Evolutionary conservation across 2,329 filamentous ascomycete genomes (phyloP), one percentile per base, ranked within the genome.

Genomic region (Paramyrothecium sp.): DNA sequence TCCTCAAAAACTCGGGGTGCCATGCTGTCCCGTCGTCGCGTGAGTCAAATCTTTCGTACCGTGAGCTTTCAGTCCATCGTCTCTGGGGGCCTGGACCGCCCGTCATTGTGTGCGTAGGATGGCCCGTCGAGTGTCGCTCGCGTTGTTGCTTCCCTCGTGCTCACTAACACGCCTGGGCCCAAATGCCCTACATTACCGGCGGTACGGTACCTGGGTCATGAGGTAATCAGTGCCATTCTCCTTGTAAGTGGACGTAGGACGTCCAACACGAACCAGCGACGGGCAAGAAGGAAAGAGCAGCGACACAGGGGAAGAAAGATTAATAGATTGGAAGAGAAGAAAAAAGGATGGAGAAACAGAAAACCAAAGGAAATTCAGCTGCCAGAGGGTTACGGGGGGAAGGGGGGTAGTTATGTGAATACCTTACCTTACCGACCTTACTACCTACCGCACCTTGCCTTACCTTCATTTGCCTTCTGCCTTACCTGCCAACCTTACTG

Each of bases 331-430:
- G 55, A 61, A 61, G 47, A 56, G 56, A 56, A 53, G 54, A 53
- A 50, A 21, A 49, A 58, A 56, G 26, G 19, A 53, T 41, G 50
- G 56, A 64, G 60, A 67, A 59, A 59, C 59, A 61, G 52, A 58
- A 66, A 69, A 65, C 60, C 58, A 60, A 63, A 62, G 58, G 64
- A 67, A 68, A 63, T 61, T 58, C 62, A 65, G 65, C 60, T 61
- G 62, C 57, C 61, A 67, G 60, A 68, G 64, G 62, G 65, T 67
- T 56, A 68, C 65, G 69, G 70, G 71, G 38, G 69, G 65, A 67
- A 66, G 67, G 69, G 68, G 69, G 69, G 66, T 67, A 72, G 69
- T 69, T 73, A 72, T 72, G 70, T 70, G 71, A 70, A 67, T 65
- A 68, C 65, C 61, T 63, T 60, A 50, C 57, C 58, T 60, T 65